Percentiles rank a stretch among this genome's conserved stretches.
These are phyloP conservation scores for Arthrinium phaeospermum DNA, from an alignment of 2,329 filamentous ascomycete species.

Conservation along the genomic window DNA sequence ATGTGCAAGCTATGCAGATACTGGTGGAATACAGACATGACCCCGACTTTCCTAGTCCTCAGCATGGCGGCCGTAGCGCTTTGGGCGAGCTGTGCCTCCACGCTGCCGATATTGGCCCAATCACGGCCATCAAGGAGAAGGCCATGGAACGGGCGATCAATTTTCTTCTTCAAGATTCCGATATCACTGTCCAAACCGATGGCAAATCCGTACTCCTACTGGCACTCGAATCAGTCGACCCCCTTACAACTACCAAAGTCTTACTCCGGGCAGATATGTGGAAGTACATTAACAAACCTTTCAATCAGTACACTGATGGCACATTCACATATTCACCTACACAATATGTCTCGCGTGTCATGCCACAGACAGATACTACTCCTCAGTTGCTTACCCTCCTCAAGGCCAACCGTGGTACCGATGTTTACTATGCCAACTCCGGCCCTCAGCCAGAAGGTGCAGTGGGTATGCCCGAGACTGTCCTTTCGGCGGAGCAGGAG, in stretches of 20 bases:
- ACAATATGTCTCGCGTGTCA: conserved; percentile 61
- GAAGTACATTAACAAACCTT: conserved; percentile 67
- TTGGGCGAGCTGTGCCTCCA: conserved; percentile 68
- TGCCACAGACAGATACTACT: conserved; percentile 46
- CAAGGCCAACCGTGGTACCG: conserved; percentile 55
- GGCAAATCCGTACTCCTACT: conserved; percentile 66
- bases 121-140: conserved; percentile 55
- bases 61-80: conserved; percentile 67
- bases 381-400: conserved; percentile 54
- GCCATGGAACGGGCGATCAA: conserved; percentile 62
- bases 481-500: conserved; percentile 55
- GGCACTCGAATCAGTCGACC: conserved; percentile 62
- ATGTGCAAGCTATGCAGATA: conserved; percentile 60
- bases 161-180: conserved; percentile 61
- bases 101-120: conserved; percentile 51
- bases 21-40: conserved; percentile 66
- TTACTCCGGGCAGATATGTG: conserved; percentile 69
- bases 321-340: conserved; percentile 67
- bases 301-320: conserved; percentile 59
- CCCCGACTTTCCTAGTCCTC: conserved; percentile 67
- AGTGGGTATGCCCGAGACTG: conserved; percentile 56
- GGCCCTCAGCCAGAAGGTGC: conserved; percentile 61
- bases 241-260: conserved; percentile 59
- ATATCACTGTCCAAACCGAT: conserved; percentile 59
- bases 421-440: conserved; percentile 60